These are phyloP conservation scores for Fusarium lateritium DNA, from an alignment of 2,329 filamentous ascomycete genomes.

Conservation along the genomic window DNA sequence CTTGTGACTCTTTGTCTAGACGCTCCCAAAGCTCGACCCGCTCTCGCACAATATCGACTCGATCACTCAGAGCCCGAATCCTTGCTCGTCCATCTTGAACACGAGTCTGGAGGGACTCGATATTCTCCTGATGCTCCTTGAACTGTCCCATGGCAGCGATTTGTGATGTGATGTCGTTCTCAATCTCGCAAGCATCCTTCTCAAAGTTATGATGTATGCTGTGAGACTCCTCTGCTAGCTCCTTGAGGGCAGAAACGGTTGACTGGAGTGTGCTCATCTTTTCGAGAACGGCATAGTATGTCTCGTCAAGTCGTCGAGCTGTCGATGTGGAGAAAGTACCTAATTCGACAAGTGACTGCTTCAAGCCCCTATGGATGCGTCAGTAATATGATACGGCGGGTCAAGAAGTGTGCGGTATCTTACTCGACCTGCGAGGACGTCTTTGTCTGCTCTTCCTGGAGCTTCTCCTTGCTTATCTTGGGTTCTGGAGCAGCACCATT, in stretches of 20 bases:
- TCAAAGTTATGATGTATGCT: slow-evolving; percentile 72
- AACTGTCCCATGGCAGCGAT: slow-evolving; percentile 74
- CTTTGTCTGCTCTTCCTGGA: slow-evolving; percentile 57
- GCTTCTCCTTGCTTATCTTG: slow-evolving; percentile 55
- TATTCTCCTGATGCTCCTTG: slow-evolving; percentile 73
- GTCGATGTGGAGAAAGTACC: slow-evolving; percentile 72
- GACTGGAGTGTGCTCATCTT: slow-evolving; percentile 75
- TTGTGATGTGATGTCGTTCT: slow-evolving; percentile 72
- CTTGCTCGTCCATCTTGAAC: slow-evolving; percentile 72
- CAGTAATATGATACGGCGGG: slow-evolving; percentile 34
- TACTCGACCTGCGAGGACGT: slow-evolving; percentile 53
- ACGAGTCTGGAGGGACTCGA: slow-evolving; percentile 73
- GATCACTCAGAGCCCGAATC: slow-evolving; percentile 71
- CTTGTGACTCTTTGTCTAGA: slow-evolving; percentile 77
- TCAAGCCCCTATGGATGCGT: slow-evolving; percentile 59
- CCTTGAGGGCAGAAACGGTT: slow-evolving; percentile 75
- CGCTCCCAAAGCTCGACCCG: slow-evolving; percentile 78
- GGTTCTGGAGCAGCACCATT: slow-evolving; percentile 37
- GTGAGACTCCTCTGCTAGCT: slow-evolving; percentile 74
- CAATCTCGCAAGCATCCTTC: slow-evolving; percentile 70
- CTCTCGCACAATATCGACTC: slow-evolving; percentile 75
- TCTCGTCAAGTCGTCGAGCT: slow-evolving; percentile 78
- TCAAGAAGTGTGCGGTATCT: slow-evolving; percentile 17
- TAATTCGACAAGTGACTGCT: slow-evolving; percentile 67
- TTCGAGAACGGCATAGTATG: slow-evolving; percentile 81